Evolutionary conservation across 371 early-diverging fungal genomes (phyloP).

Genomic region (Zopfochytrium polystomum): DNA sequence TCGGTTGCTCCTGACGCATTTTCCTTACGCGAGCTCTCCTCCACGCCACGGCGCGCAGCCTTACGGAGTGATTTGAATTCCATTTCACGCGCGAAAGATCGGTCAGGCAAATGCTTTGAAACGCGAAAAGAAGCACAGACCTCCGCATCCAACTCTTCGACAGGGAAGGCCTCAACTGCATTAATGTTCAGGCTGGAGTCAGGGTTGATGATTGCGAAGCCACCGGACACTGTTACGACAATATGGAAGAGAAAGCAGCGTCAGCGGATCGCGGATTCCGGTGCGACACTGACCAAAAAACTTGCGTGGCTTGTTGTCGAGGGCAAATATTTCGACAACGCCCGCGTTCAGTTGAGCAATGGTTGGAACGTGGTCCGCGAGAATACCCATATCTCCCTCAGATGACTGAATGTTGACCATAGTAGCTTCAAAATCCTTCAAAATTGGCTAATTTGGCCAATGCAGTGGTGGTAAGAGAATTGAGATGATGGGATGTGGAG

Average conservation of each 20-base stretch:
- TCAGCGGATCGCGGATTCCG: neutral
- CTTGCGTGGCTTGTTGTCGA: constrained; percentile 77
- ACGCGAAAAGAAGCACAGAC: constrained; percentile 19
- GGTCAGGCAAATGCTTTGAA: neutral
- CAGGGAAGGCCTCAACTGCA: constrained; percentile 90
- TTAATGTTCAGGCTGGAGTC: constrained; percentile 95
- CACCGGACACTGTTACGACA: constrained; percentile 87
- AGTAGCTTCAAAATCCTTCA: constrained; percentile 73
- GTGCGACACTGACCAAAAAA: constrained; percentile 72
- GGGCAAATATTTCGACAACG: constrained; percentile 75
- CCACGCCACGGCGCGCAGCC: constrained; percentile 74
- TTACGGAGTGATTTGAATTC: no score
- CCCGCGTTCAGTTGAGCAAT: constrained; percentile 96
- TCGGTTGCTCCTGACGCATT: constrained; percentile 60
- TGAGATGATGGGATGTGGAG: no score
- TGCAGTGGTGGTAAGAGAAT: neutral
- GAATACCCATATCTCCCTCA: constrained; percentile 97
- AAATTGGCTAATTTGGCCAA: constrained; percentile 46
- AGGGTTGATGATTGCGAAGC: constrained; percentile 95
- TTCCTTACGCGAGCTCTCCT: constrained; percentile 76
- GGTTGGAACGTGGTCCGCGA: constrained; percentile 95
- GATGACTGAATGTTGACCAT: constrained; percentile 93
- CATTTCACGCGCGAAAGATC: neutral
- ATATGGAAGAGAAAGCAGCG: neutral
- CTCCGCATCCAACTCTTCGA: constrained; percentile 75